phyloP scores from a whole-genome alignment of 345 rosid genomes.

The Citrus sp. region DNA sequence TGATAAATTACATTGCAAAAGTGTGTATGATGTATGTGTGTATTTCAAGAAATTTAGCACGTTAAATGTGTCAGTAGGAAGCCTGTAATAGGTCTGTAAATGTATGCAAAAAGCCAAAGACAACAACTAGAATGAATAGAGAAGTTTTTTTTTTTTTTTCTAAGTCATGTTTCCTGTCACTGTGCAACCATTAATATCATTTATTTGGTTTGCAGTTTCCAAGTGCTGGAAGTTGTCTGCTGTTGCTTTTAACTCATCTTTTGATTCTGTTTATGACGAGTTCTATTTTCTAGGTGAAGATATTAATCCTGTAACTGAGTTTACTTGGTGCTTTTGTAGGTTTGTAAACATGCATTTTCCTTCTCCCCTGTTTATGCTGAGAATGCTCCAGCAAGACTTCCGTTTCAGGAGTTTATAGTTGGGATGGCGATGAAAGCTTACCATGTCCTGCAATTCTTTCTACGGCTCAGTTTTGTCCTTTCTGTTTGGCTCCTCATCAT shows the following conservation, averaged over 20 bases:
- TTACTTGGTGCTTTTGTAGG: conserved; percentile 40
- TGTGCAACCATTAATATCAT: background rate
- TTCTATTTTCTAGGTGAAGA: background rate
- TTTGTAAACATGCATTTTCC: conserved; percentile 92
- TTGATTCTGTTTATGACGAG: background rate
- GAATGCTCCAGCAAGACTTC: conserved; percentile 96
- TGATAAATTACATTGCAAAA: background rate
- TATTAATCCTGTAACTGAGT: background rate
- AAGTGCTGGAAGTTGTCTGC: background rate
- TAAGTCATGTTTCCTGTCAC: background rate
- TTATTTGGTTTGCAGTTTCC: background rate
- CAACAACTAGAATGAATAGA: background rate
- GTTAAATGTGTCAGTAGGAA: background rate
- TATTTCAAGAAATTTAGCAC: background rate
- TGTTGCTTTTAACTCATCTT: background rate
- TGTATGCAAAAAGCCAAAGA: background rate
- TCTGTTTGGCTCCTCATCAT: conserved; percentile 95
- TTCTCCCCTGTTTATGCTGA: conserved; percentile 98
- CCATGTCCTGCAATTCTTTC: conserved; percentile 85
- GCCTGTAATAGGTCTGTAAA: background rate
- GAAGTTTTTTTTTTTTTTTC: background rate
- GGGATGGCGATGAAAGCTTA: conserved; percentile 98
- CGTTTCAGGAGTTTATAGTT: conserved; percentile 94
- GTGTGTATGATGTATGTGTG: too few species aligned
- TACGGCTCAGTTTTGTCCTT: conserved; percentile 91